Evolutionary conservation across 1,284 basidiomycete genomes (phyloP).

Genomic region (Naganishia sp.): DNA sequence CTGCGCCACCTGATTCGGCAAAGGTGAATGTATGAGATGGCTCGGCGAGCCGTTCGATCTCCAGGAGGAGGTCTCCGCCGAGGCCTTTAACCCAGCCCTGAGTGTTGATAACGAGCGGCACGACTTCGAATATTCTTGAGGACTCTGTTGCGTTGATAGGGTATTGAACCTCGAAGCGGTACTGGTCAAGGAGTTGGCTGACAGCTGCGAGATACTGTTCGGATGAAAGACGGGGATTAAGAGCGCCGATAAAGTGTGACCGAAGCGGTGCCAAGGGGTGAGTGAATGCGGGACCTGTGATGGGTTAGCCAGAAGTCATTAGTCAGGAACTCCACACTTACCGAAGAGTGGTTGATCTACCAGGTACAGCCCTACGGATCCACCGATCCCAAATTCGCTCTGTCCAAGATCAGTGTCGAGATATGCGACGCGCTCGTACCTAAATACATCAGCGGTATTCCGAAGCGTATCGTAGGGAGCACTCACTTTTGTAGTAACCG

Average conservation of each 20-base stretch:
- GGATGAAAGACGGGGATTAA: slow-evolving; percentile 75
- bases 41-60: slow-evolving; percentile 67
- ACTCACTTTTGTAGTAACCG: slow-evolving; percentile 59
- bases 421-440: slow-evolving; percentile 75
- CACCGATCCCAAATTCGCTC: slow-evolving; percentile 87
- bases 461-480: no score
- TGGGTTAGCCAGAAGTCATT: not conserved
- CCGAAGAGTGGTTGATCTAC: slow-evolving; percentile 70
- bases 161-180: slow-evolving; percentile 68
- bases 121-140: slow-evolving; percentile 58
- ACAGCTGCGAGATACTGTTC: slow-evolving; percentile 75
- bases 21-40: slow-evolving; percentile 69
- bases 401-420: slow-evolving; percentile 93
- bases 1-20: slow-evolving; percentile 33
- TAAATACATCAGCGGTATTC: slow-evolving; percentile 40
- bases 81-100: slow-evolving; percentile 97
- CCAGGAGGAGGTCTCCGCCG: slow-evolving; percentile 73
- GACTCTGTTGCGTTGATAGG: slow-evolving; percentile 40
- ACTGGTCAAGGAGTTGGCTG: slow-evolving; percentile 68
- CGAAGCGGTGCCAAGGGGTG: slow-evolving; percentile 70
- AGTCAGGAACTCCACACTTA: slow-evolving; percentile 45
- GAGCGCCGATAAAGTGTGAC: slow-evolving; percentile 82
- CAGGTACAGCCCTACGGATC: slow-evolving; percentile 77
- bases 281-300: slow-evolving; percentile 76
- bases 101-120: slow-evolving; percentile 89